A percentile compares a stretch with the other conserved stretches of the same genome.
These are phyloP conservation scores for Erythrobasidium yunnanense DNA, from an alignment of 768 basidiomycete genomes.

Conservation along the genomic window DNA sequence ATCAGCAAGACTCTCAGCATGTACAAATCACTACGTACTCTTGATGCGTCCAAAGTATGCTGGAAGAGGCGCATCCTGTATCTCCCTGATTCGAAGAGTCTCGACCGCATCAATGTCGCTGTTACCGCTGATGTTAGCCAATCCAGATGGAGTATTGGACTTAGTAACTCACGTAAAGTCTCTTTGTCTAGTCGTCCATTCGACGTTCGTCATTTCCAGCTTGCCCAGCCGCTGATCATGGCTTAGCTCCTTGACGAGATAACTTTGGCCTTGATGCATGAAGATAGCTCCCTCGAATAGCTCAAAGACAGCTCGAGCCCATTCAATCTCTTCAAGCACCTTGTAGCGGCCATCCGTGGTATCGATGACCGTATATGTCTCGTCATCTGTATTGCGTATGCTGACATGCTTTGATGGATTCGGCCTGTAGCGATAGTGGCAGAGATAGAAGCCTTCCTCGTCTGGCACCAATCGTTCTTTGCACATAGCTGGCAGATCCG, in stretches of 20 bases:
- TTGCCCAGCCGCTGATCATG: constrained; percentile 66
- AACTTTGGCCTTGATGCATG: constrained; percentile 75
- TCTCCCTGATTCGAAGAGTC: constrained; percentile 60
- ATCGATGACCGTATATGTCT: constrained; percentile 65
- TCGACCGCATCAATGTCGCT: constrained; percentile 69
- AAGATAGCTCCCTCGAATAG: constrained; percentile 78
- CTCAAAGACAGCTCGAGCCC: constrained; percentile 74
- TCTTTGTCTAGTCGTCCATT: constrained; percentile 67
- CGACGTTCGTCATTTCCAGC: constrained; percentile 63
- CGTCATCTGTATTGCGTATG: constrained; percentile 66
- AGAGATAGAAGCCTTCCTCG: constrained; percentile 77
- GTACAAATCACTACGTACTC: background rate
- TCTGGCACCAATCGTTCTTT: constrained; percentile 54
- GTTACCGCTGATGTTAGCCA: constrained; percentile 16
- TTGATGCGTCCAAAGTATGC: constrained; percentile 57
- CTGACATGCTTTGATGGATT: constrained; percentile 62
- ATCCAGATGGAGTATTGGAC: background rate
- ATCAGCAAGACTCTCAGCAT: background rate
- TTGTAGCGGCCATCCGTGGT: constrained; percentile 46
- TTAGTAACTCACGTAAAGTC: constrained; percentile 57
- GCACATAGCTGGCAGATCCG: constrained; percentile 52
- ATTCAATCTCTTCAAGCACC: constrained; percentile 70
- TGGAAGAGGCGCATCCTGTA: constrained; percentile 50
- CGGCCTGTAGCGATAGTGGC: constrained; percentile 66
- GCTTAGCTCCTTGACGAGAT: constrained; percentile 64